Evolutionary conservation across 768 basidiomycete genomes (phyloP).

Genomic region (Mycena rosella): DNA sequence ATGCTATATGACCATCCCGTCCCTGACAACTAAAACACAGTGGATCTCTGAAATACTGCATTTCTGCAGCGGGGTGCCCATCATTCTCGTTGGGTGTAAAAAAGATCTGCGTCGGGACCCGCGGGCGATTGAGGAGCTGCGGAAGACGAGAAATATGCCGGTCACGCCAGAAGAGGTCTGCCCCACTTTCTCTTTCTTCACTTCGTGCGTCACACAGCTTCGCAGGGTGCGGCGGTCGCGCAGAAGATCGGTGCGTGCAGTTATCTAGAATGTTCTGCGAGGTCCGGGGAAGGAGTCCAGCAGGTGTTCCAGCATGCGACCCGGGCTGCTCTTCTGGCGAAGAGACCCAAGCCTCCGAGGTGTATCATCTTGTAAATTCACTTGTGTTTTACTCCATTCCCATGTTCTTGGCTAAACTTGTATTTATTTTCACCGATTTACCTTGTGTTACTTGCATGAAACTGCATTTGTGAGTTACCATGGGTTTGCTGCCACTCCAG

Average conservation of each 20-base stretch:
- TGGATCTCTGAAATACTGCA: slow-evolving; percentile 99
- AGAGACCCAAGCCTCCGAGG: slow-evolving; percentile 59
- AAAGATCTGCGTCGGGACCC: slow-evolving; percentile 96
- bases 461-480: too few relatives aligned
- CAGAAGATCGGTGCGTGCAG: slow-evolving; percentile 97
- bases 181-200: slow-evolving; percentile 13
- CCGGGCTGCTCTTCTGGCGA: slow-evolving; percentile 90
- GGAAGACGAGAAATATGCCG: slow-evolving; percentile 94
- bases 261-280: slow-evolving; percentile 98
- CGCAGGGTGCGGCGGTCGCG: slow-evolving; percentile 91
- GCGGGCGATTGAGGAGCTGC: slow-evolving; percentile 93
- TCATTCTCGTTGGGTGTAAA: slow-evolving; percentile 99
- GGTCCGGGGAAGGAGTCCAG: slow-evolving; percentile 95
- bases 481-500: too few relatives aligned
- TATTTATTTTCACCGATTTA: too few relatives aligned
- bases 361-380: slow-evolving; percentile 53
- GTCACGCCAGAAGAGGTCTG: slow-evolving; percentile 93
- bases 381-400: too few relatives aligned
- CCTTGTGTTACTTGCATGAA: too few relatives aligned
- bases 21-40: slow-evolving; percentile 55
- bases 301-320: slow-evolving; percentile 99
- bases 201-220: background rate
- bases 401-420: too few relatives aligned
- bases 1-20: too few relatives aligned
- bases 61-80: slow-evolving; percentile 93